Evolutionary conservation across 2,329 filamentous ascomycete genomes (phyloP), one percentile per base, ranked within the genome.

Genomic region (Aspergillus tanneri): DNA sequence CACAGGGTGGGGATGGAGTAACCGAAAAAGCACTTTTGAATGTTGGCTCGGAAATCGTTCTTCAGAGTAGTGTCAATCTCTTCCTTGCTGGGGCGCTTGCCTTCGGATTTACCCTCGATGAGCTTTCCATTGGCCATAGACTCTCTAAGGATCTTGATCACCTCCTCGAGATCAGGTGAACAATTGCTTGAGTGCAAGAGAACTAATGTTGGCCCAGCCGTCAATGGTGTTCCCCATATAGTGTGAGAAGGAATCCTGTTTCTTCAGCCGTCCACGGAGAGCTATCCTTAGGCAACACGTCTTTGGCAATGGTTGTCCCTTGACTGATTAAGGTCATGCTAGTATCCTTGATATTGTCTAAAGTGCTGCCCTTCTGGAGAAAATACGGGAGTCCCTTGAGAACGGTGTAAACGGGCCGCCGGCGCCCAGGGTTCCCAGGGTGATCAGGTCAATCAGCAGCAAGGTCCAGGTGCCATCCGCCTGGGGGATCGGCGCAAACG

Each of bases 1-100:
- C 50, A 53, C 2, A 53, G 23, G 5, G 47, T 40, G 7, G 53
- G 53, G 36, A 52, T 55, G 27, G 53, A 30, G 39, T 47, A 53
- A 22, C 50, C 49, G 16, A 38, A 46, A 39, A 53, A 25, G 32
- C 16, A 37, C 25, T 46, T 46, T 25, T 18, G 23, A 45, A 52
- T 46, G 39, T 34, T 43, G 32, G 9, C 35, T 22, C n/a, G 11
- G 11, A 52, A 22, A 9, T 42, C 27, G 4, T 37, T n/a, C 11
- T 39, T 30, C n/a, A 22, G 36, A n/a, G n/a, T n/a, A n/a, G n/a
- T 14, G 34, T 27, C 30, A 12, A 12, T 5, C 1, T 41, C 37
- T 34, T n/a, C n/a, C n/a, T n/a, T n/a, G n/a, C n/a, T n/a, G n/a
- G 47, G 38, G 4, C 10, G n/a, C 2, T 18, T 23, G 14, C 16